Conservation (phyloP, 768 basidiomycete genomes). For the Baorangia bicolor region DNA sequence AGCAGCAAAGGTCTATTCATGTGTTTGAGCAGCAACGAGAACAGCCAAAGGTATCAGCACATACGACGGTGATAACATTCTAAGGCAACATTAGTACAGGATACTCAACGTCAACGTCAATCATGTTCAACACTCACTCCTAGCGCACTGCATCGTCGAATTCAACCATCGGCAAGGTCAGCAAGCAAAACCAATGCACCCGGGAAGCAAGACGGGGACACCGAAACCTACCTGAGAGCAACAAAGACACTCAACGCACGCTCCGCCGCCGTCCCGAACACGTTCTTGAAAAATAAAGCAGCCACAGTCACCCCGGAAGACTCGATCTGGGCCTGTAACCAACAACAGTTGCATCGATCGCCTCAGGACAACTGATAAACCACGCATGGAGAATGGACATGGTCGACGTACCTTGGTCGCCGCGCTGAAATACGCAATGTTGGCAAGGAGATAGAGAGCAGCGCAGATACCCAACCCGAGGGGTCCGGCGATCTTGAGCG, state of each 20-base stretch:
- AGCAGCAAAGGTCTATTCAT: constrained; percentile 46
- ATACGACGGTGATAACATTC: constrained; percentile 33
- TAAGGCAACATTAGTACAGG: constrained; percentile 4
- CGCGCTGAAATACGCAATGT: constrained; percentile 54
- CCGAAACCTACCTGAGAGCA: constrained; percentile 45
- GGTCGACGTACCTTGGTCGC: constrained; percentile 18
- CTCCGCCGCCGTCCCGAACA: constrained; percentile 53
- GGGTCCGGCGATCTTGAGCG: constrained; percentile 60
- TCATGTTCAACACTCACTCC: constrained; percentile 29
- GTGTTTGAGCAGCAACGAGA: background rate
- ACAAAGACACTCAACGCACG: constrained; percentile 54
- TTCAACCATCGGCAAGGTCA: background rate
- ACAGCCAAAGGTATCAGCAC: background rate
- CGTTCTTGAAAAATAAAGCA: constrained; percentile 55
- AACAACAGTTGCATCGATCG: background rate
- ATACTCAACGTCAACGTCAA: background rate
- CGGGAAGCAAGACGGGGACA: background rate
- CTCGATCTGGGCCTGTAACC: constrained; percentile 41
- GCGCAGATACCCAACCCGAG: constrained; percentile 55
- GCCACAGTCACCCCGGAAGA: constrained; percentile 55
- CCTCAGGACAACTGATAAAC: background rate
- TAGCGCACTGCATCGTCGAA: constrained; percentile 29
- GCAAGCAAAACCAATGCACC: background rate
- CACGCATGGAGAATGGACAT: too few relatives aligned
- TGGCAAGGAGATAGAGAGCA: constrained; percentile 52